Percentiles rank a stretch among this genome's conserved stretches.
These are phyloP conservation scores for Hippophae tibetana DNA, from an alignment of 306 rosid genomes.

Conservation along the genomic window DNA sequence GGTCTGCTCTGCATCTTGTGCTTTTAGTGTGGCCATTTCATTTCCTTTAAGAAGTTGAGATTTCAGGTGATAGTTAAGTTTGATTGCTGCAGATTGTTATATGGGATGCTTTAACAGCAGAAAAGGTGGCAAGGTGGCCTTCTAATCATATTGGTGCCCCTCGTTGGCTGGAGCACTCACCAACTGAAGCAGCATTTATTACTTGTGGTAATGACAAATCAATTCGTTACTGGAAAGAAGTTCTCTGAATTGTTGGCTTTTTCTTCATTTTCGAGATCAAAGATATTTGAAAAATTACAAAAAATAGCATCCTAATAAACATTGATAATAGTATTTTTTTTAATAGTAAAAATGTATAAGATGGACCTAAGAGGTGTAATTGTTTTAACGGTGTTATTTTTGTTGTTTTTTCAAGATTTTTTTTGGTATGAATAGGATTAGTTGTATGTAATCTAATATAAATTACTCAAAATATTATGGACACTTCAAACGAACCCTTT, in stretches of 20 bases:
- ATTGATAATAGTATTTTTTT: too few relatives aligned
- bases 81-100: slow-evolving; percentile 51
- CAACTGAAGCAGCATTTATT: slow-evolving; percentile 56
- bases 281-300: too few relatives aligned
- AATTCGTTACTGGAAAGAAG: slow-evolving; percentile 80
- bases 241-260: slow-evolving; percentile 7
- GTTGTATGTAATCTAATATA: too few relatives aligned
- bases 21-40: slow-evolving; percentile 6
- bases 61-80: slow-evolving; percentile 15
- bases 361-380: too few relatives aligned
- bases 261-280: too few relatives aligned
- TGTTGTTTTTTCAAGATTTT: too few relatives aligned
- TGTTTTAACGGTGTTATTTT: too few relatives aligned
- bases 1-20: slow-evolving; percentile 38
- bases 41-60: neutral
- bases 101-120: slow-evolving; percentile 87
- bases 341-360: too few relatives aligned
- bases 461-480: too few relatives aligned
- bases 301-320: too few relatives aligned
- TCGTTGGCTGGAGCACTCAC: slow-evolving; percentile 91
- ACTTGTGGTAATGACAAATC: slow-evolving; percentile 85
- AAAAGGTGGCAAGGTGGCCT: slow-evolving; percentile 73
- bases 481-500: too few relatives aligned
- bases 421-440: too few relatives aligned
- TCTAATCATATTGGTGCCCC: slow-evolving; percentile 82